Evolutionary conservation across 495 filamentous ascomycete genomes (phyloP), one percentile per base, ranked within the genome.

Genomic region (Trichocladium antarcticum): DNA sequence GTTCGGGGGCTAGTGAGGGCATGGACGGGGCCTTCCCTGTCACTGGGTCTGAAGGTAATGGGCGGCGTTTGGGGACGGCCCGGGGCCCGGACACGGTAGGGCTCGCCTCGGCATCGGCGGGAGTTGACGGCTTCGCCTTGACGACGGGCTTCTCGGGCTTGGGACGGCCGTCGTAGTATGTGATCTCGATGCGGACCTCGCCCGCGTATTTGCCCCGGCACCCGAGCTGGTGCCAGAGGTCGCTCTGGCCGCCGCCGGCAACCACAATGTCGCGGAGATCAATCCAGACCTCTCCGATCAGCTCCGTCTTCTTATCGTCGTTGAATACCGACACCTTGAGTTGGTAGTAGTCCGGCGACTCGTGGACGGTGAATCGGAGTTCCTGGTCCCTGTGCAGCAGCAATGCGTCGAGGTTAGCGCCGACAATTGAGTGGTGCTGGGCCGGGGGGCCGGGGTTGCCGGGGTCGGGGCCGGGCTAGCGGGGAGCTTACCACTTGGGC

Each of bases 281-380:
- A 38, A 96, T 76, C 81, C 85, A 95, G 2, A 84, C 77, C 63
- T 99, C 92, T 48, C 92, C 93, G 57, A 98, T 95, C 51, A 98
- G 61, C 45, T 98, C 90, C 0, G 89, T 95, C 68, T 81, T 89
- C 67, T 93, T 95, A 63, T 98, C 90, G 58, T 98, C 90, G 62
- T 95, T 96, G 74, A 97, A 97, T 5, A 95, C 81, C 5, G 89
- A 93, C 14, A 97, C 77, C 64, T 99, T 97, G 29, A 99, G 71
- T 55, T 85, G 84, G 60, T 84, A 84, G 70, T 97, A 99, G 58
- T 99, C 92, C 3, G 89, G 82, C 10, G 89, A 96, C 59, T 97
- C 89, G 71, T 95, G 89, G 36, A 99, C 92, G 37, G 77, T 87
- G 57, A 95, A 99, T 37, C 93, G 86, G 28, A 99, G 77, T 66